Evolutionary conservation across 2,329 filamentous ascomycete species (phyloP).

Genomic region (Graphium sp.): DNA sequence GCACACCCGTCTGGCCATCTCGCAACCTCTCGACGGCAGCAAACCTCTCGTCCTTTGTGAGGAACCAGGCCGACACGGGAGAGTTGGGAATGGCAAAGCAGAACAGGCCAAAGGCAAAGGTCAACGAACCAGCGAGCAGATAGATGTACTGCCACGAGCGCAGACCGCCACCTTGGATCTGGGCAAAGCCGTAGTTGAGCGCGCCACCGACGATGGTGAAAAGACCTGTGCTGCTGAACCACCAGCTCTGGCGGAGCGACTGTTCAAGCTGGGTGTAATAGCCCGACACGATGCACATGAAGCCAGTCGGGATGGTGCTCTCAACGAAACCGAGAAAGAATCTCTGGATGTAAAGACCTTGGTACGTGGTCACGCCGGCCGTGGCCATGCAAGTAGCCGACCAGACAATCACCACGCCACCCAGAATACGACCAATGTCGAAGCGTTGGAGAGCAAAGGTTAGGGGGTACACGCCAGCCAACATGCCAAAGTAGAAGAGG

Average conservation of each 20-base stretch:
- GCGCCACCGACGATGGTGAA: slow-evolving; percentile 47
- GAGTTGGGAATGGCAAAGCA: slow-evolving; percentile 52
- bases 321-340: slow-evolving; percentile 50
- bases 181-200: slow-evolving; percentile 51
- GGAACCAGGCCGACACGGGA: slow-evolving; percentile 52
- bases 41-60: slow-evolving; percentile 42
- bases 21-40: slow-evolving; percentile 48
- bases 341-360: slow-evolving; percentile 48
- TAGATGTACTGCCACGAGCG: slow-evolving; percentile 57
- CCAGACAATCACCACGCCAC: slow-evolving; percentile 48
- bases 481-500: slow-evolving; percentile 67
- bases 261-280: slow-evolving; percentile 53
- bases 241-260: slow-evolving; percentile 46
- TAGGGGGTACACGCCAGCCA: slow-evolving; percentile 58
- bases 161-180: slow-evolving; percentile 35
- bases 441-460: slow-evolving; percentile 55
- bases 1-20: slow-evolving; percentile 44
- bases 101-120: slow-evolving; percentile 44
- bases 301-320: slow-evolving; percentile 46
- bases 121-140: slow-evolving; percentile 44
- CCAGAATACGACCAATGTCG: slow-evolving; percentile 45
- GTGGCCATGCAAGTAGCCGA: slow-evolving; percentile 50
- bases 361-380: slow-evolving; percentile 44
- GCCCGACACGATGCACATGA: slow-evolving; percentile 44
- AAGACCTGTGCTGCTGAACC: slow-evolving; percentile 43